Evolutionary conservation across 345 rosid species (phyloP).

Genomic region (Murraya koenigii): DNA sequence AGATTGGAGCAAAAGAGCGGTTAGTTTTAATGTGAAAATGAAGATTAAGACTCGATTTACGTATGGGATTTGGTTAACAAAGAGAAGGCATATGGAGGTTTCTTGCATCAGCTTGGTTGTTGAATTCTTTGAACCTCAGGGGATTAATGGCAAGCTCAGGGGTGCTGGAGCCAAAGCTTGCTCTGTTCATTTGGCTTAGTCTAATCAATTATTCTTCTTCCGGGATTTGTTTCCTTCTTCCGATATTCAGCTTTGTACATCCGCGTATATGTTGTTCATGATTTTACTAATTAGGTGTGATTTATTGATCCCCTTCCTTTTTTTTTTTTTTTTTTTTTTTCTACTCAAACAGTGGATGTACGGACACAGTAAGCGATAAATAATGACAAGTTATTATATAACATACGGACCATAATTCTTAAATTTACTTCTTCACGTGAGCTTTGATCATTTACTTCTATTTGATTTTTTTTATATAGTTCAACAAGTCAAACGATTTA

Average conservation of each 20-base stretch:
- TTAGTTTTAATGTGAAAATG: constrained; percentile 12
- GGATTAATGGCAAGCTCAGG: constrained; percentile 7
- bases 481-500: no score
- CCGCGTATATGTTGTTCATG: no score
- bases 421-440: no score
- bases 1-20: constrained; percentile 22
- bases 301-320: no score
- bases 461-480: no score
- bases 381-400: no score
- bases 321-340: no score
- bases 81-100: background rate
- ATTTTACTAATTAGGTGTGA: no score
- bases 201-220: background rate
- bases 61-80: constrained; percentile 12
- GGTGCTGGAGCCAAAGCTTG: constrained; percentile 10
- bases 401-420: no score
- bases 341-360: no score
- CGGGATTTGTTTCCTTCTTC: background rate
- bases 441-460: no score
- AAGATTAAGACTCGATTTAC: background rate
- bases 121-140: background rate
- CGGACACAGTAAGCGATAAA: no score
- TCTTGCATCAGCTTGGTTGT: constrained; percentile 13
- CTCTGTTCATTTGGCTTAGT: background rate
- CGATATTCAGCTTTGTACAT: background rate